These are phyloP conservation scores for Gastrodia elata DNA, from an alignment of 106 monocot species.

Conservation along the genomic window DNA sequence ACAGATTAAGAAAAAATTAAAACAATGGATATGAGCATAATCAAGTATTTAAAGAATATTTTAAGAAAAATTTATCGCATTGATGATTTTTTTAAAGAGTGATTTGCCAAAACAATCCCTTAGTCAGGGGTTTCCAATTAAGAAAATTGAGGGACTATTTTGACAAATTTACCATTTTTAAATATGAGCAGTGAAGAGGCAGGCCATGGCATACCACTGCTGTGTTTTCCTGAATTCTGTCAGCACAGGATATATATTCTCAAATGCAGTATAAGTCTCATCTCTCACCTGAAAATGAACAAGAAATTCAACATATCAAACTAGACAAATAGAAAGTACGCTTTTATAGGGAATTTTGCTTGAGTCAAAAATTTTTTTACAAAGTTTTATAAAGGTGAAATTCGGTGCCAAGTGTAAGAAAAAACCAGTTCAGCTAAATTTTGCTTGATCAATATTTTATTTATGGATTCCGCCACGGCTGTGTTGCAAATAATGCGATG, in stretches of 20 bases:
- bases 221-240: conserved; percentile 46
- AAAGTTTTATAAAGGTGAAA: too few species aligned
- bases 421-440: too few species aligned
- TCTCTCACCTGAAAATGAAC: conserved; percentile 31
- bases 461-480: too few species aligned
- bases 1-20: not conserved
- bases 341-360: too few species aligned
- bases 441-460: too few species aligned
- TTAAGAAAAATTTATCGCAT: not conserved
- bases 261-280: conserved; percentile 56
- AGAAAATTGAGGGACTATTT: not conserved
- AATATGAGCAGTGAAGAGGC: not conserved
- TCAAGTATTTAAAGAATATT: not conserved
- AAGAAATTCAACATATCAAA: not conserved
- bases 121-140: too few species aligned
- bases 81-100: too few species aligned
- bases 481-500: too few species aligned
- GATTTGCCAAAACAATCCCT: too few species aligned
- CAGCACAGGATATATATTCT: conserved; percentile 54
- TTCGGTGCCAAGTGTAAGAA: too few species aligned
- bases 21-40: not conserved
- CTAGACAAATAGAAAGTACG: not conserved
- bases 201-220: conserved; percentile 21
- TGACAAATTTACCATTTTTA: not conserved
- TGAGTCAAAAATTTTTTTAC: too few species aligned